A percentile compares a stretch with the other conserved stretches of the same genome.
Evolutionary conservation across 2,329 filamentous ascomycete genomes (phyloP).

Genomic region (Cladophialophora bantiana): DNA sequence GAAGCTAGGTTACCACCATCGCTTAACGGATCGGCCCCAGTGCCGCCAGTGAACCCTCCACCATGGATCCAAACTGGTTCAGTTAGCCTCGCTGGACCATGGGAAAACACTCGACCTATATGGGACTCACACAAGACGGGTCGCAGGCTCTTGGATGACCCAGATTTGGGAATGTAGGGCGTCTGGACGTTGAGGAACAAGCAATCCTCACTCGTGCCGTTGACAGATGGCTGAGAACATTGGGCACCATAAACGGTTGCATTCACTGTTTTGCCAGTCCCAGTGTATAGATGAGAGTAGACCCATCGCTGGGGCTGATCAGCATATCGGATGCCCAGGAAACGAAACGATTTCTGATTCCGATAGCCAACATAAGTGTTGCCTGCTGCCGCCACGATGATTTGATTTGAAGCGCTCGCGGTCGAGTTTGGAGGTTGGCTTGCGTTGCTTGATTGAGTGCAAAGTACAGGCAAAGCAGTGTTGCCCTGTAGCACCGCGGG

Average conservation of each 20-base stretch:
- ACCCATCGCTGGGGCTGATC: slow-evolving; percentile 51
- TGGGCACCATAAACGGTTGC: slow-evolving; percentile 56
- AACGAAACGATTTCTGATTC: slow-evolving; percentile 61
- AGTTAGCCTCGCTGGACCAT: not conserved
- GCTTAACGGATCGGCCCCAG: slow-evolving; percentile 45
- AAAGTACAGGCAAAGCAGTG: slow-evolving; percentile 55
- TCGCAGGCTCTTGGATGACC: slow-evolving; percentile 50
- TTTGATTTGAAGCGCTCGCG: slow-evolving; percentile 48
- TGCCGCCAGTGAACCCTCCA: slow-evolving; percentile 63
- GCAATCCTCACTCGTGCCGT: slow-evolving; percentile 55
- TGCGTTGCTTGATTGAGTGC: slow-evolving; percentile 56
- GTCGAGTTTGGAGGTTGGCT: slow-evolving; percentile 45
- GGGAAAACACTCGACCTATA: too few relatives aligned
- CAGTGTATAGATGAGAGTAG: slow-evolving; percentile 57
- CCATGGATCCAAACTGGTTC: slow-evolving; percentile 58
- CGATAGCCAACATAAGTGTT: slow-evolving; percentile 60
- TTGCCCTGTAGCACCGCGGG: slow-evolving; percentile 42
- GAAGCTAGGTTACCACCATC: slow-evolving; percentile 66
- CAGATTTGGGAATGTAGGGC: slow-evolving; percentile 51
- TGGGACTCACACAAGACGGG: slow-evolving; percentile 51
- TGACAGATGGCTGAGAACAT: slow-evolving; percentile 50
- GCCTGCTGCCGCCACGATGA: slow-evolving; percentile 51
- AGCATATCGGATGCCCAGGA: slow-evolving; percentile 57
- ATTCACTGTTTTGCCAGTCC: slow-evolving; percentile 54
- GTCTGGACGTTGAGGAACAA: slow-evolving; percentile 60